Evolutionary conservation across 768 basidiomycete species (phyloP).

Genomic region (Hirschioporus abietinus): DNA sequence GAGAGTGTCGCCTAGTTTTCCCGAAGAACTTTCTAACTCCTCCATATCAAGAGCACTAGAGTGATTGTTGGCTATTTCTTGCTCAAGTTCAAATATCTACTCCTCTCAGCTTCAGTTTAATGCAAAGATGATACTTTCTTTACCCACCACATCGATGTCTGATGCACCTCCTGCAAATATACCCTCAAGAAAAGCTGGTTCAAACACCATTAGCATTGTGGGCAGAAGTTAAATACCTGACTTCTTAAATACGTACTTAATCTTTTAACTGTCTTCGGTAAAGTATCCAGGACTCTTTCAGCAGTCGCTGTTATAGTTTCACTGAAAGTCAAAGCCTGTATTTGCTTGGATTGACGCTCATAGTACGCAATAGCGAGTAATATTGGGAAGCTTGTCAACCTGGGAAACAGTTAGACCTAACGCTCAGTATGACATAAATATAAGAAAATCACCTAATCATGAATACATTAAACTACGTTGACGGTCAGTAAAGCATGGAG

Average conservation of each 20-base stretch:
- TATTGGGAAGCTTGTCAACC: conserved; percentile 80
- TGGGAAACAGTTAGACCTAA: conserved; percentile 21
- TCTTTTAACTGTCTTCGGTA: conserved; percentile 73
- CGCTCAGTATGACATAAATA: conserved; percentile 5
- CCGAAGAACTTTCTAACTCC: conserved; percentile 26
- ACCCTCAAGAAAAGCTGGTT: conserved; percentile 74
- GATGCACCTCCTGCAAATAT: conserved; percentile 57
- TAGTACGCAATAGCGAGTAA: conserved; percentile 77
- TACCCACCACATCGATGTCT: conserved; percentile 68
- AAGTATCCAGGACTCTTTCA: conserved; percentile 65
- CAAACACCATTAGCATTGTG: conserved; percentile 1
- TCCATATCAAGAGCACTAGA: conserved; percentile 52
- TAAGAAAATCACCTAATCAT: conserved; percentile 58
- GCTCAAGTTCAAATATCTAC: conserved; percentile 78
- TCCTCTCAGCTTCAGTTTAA: not conserved
- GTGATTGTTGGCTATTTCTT: conserved; percentile 40
- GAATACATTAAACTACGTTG: conserved; percentile 74
- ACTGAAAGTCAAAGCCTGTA: conserved; percentile 58
- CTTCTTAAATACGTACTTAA: conserved; percentile 46
- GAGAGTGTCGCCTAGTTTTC: not conserved
- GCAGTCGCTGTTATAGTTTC: conserved; percentile 65
- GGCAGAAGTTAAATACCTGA: no score
- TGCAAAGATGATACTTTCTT: not conserved
- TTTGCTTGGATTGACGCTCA: conserved; percentile 75
- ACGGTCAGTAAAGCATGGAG: conserved; percentile 19